phyloP scores from a whole-genome alignment of 2,329 filamentous ascomycete genomes.

The Dactylellina drechsleri region DNA sequence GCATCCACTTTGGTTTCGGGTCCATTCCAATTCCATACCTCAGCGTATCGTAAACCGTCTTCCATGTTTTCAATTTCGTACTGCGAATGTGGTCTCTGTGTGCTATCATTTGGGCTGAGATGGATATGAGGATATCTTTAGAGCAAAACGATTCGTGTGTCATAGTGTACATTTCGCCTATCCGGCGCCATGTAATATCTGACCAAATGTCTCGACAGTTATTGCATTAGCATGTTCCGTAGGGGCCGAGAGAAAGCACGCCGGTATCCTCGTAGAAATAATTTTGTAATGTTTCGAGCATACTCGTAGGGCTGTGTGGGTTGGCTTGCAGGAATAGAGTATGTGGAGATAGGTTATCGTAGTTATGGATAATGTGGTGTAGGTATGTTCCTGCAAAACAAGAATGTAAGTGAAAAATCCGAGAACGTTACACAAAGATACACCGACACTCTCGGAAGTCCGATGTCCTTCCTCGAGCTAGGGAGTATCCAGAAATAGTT shows the following conservation, averaged over 20 bases:
- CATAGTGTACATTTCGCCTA: conserved; percentile 10
- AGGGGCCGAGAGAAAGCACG: neutral
- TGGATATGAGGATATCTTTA: neutral
- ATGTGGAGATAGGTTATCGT: neutral
- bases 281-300: neutral
- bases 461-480: too few species aligned
- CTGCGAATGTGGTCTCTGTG: neutral
- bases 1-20: neutral
- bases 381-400: conserved; percentile 1
- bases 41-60: neutral
- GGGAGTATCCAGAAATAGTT: too few species aligned
- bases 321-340: conserved; percentile 21
- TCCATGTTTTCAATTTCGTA: neutral
- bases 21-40: too few species aligned
- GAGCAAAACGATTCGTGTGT: neutral
- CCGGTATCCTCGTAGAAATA: conserved; percentile 8
- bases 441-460: neutral
- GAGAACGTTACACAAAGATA: neutral
- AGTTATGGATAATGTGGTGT: conserved; percentile 10
- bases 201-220: neutral
- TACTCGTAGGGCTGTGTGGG: neutral
- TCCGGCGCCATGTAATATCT: neutral
- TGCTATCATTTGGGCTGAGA: conserved; percentile 9
- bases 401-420: neutral
- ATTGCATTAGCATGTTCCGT: neutral